phyloP scores from a whole-genome alignment of 2,329 filamentous ascomycete species.

The Neofusicoccum sp. region DNA sequence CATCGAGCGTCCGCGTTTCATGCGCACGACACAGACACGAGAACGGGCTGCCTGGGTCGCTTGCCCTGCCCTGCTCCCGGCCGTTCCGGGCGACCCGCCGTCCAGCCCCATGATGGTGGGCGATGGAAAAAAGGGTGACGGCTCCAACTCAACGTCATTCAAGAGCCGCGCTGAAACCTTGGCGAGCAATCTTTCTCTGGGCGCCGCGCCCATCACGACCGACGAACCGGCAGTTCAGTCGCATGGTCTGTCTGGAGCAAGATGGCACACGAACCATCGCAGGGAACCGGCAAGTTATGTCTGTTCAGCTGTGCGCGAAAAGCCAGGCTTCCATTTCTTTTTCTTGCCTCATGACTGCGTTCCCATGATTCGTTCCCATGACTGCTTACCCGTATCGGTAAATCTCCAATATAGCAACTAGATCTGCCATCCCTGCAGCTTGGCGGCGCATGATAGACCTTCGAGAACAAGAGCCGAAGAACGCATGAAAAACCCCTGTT shows the following conservation, averaged over 20 bases:
- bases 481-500: not conserved
- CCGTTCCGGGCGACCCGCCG: not conserved
- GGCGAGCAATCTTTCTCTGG: no score
- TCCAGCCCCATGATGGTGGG: not conserved
- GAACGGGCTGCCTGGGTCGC: not conserved
- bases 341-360: not conserved
- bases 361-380: not conserved
- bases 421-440: not conserved
- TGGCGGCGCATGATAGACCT: not conserved
- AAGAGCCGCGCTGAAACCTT: no score
- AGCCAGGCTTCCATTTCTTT: no score
- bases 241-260: no score
- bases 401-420: conserved; percentile 6
- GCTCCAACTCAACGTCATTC: no score
- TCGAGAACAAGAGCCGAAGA: not conserved
- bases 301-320: no score
- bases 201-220: no score
- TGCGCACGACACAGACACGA: not conserved
- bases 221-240: no score
- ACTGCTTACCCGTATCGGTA: not conserved
- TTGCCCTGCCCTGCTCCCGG: not conserved
- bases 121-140: no score
- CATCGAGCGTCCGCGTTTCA: not conserved
- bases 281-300: no score
- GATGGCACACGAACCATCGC: no score